Evolutionary conservation across 768 basidiomycete species (phyloP), one percentile per base, ranked within the genome.

Genomic region (Exsudoporus frostii): DNA sequence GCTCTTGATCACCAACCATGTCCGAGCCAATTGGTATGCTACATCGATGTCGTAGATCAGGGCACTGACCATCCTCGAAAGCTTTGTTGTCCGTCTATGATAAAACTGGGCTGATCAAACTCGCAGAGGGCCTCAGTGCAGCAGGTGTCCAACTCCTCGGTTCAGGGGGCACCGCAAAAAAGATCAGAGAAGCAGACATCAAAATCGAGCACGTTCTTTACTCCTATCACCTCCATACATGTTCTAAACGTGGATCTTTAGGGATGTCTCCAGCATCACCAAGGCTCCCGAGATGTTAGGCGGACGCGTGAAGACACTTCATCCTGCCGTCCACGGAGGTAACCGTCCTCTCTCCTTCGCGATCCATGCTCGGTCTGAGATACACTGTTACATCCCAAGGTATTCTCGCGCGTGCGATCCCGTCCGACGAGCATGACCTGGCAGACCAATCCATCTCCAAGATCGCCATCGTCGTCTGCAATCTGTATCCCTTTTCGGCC

Each of bases 281-380:
- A 96, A 95, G 65, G 94, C 94, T 0, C 96, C 97, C 5, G 97
- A 99, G 72, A 98, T 99, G 95, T 81, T 99, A 4, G 96, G 97
- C 48, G 97, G 97, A 24, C 80, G 97, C 61, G 97, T 98, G 51
- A 98, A 99, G 76, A 99, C 97, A 2, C 83, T 99, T 10, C 97
- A 99, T 65, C 97, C 97, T 42, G 94, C 90, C 13, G 92, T 99
- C 19, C 97, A 99, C 63, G 97, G 97, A 68, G 97, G 95, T 94
- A 62, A 45, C 38, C 74, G 41, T 50, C 48, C 39, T 36, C 27
- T 43, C 37, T 36, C 27, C 40, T 33, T 48, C 38, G 38, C 13
- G 36, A 7, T 42, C 25, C 37, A 24, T 19, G 5, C 41, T 37
- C 25, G 11, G 5, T 51, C 58, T 50, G 27, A 62, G 52, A 57